phyloP scores from a whole-genome alignment of 345 rosid genomes.

The Aethionema arabicum region DNA sequence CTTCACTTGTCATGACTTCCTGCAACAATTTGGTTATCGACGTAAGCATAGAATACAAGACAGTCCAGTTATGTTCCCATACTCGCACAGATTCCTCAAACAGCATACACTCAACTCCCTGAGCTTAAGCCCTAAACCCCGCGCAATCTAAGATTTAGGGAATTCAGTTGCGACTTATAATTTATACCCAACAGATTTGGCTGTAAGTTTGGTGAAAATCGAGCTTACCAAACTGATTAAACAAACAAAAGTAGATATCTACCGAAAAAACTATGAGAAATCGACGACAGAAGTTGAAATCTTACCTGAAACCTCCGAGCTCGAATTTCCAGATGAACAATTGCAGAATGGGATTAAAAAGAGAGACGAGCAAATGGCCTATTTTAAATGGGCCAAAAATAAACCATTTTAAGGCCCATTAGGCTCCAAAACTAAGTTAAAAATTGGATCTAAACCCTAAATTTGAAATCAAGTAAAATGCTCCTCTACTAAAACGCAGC shows the following conservation, averaged over 20 bases:
- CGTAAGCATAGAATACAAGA: constrained; percentile 6
- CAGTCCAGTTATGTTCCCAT: not conserved
- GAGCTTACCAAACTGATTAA: not conserved
- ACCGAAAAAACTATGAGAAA: not conserved
- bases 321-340: not conserved
- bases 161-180: constrained; percentile 13
- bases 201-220: constrained; percentile 2
- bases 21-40: constrained; percentile 5
- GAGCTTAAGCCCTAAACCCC: constrained; percentile 10
- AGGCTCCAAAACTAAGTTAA: not conserved
- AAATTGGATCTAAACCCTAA: constrained; percentile 8
- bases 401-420: constrained; percentile 9
- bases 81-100: not conserved
- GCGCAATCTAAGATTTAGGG: not conserved
- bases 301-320: constrained; percentile 31
- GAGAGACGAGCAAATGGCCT: not conserved
- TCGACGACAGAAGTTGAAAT: constrained; percentile 1
- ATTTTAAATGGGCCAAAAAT: constrained; percentile 4
- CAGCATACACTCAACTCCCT: not conserved
- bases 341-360: not conserved
- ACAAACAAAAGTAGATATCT: not conserved
- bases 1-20: constrained; percentile 56
- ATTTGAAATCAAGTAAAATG: not conserved
- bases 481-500: constrained; percentile 1
- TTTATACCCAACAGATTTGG: not conserved